These are phyloP conservation scores for Zygosaccharomyces kombuchaensis DNA, from an alignment of 805 yeast species.

Conservation along the genomic window DNA sequence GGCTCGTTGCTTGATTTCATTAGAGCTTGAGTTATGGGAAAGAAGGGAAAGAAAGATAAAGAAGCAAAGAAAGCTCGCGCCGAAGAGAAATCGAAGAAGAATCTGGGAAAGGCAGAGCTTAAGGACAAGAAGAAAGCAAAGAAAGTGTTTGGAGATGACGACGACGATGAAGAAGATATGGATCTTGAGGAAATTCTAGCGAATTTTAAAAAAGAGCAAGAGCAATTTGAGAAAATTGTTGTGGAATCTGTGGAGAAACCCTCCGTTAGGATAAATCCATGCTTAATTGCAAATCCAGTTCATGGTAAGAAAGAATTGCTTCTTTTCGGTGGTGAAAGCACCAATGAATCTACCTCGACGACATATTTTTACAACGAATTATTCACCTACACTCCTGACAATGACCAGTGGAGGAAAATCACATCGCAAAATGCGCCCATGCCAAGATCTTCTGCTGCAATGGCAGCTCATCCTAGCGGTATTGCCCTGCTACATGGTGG, in stretches of 20 bases:
- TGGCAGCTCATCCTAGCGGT: constrained; percentile 91
- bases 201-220: constrained; percentile 76
- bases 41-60: constrained; percentile 78
- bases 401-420: constrained; percentile 74
- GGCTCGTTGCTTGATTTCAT: background rate
- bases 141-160: constrained; percentile 66
- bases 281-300: constrained; percentile 69
- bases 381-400: constrained; percentile 65
- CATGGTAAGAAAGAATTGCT: constrained; percentile 74
- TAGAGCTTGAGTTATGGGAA: constrained; percentile 58
- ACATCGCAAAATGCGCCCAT: constrained; percentile 84
- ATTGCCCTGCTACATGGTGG: constrained; percentile 87
- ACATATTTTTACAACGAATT: constrained; percentile 81
- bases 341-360: constrained; percentile 41
- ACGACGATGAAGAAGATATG: constrained; percentile 74
- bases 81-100: constrained; percentile 78
- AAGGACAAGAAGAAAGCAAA: constrained; percentile 73
- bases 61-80: constrained; percentile 88
- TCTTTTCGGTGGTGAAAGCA: constrained; percentile 85
- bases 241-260: constrained; percentile 60
- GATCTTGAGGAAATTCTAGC: constrained; percentile 82
- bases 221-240: constrained; percentile 64
- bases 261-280: constrained; percentile 62
- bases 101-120: constrained; percentile 62
- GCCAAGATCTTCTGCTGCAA: constrained; percentile 89